Evolutionary conservation across 768 basidiomycete species (phyloP).

Genomic region (Mycena albidolilacea): DNA sequence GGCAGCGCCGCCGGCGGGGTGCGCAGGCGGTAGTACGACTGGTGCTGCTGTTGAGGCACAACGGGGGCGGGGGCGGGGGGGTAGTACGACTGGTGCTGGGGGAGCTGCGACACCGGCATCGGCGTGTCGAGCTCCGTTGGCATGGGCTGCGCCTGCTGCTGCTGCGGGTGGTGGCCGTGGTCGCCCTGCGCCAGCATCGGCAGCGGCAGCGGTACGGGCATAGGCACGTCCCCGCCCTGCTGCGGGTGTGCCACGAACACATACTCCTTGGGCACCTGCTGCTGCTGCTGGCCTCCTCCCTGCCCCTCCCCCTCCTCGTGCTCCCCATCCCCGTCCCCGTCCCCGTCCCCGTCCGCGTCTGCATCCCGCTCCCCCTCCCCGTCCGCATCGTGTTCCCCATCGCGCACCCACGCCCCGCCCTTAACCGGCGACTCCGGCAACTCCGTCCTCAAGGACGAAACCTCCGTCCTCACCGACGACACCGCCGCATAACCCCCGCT

Average conservation of each 20-base stretch:
- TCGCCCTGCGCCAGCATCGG: not conserved
- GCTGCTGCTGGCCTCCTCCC: not conserved
- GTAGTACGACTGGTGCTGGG: not conserved
- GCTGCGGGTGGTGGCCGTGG: not conserved
- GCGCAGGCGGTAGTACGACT: too few relatives aligned
- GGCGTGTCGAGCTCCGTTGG: not conserved
- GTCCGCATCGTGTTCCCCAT: not conserved
- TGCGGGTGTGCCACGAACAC: not conserved
- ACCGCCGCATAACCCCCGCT: not conserved
- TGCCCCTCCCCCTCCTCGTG: not conserved
- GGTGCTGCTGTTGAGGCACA: too few relatives aligned
- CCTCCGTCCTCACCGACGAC: constrained; percentile 3
- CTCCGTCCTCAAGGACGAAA: constrained; percentile 34
- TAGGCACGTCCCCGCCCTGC: not conserved
- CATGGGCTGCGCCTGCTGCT: not conserved
- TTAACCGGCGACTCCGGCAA: constrained; percentile 26
- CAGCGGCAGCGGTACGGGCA: not conserved
- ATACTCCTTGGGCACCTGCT: not conserved
- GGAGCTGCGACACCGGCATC: too few relatives aligned
- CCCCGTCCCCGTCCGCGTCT: not conserved
- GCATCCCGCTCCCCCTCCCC: not conserved
- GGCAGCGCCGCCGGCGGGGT: too few relatives aligned
- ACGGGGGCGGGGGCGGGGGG: too few relatives aligned
- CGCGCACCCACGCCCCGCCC: not conserved
- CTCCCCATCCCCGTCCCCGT: not conserved